A percentile compares a stretch with the other conserved stretches of the same genome.
These are phyloP conservation scores for Pisolithus albus DNA, from an alignment of 768 basidiomycete genomes.

Conservation along the genomic window DNA sequence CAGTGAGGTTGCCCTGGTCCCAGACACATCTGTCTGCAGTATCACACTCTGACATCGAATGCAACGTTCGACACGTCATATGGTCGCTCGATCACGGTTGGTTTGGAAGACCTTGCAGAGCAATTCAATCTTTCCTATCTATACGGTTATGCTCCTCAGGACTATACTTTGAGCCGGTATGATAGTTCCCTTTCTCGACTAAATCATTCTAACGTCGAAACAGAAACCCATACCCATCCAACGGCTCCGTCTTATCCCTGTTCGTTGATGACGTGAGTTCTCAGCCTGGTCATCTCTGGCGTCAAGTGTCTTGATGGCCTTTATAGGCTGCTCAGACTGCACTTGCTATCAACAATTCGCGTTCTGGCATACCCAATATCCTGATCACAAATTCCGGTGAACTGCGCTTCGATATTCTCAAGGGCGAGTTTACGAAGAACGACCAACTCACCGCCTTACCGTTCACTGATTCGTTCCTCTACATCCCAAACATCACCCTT, in stretches of 20 bases:
- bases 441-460: constrained; percentile 74
- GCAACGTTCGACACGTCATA: constrained; percentile 53
- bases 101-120: constrained; percentile 45
- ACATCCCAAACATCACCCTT: constrained; percentile 48
- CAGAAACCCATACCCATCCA: constrained; percentile 58
- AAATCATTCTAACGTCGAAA: neutral
- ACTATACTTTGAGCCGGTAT: constrained; percentile 61
- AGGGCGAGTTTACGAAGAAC: constrained; percentile 70
- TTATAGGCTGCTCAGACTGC: constrained; percentile 47
- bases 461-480: constrained; percentile 59
- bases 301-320: neutral
- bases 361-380: constrained; percentile 52
- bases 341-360: constrained; percentile 56
- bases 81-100: constrained; percentile 48
- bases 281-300: neutral
- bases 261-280: constrained; percentile 41
- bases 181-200: constrained; percentile 9
- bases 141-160: constrained; percentile 71
- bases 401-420: constrained; percentile 59
- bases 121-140: constrained; percentile 54
- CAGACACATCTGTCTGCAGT: constrained; percentile 32
- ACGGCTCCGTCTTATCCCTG: constrained; percentile 52
- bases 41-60: constrained; percentile 52
- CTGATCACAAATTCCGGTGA: constrained; percentile 61
- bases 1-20: neutral